These are phyloP conservation scores for Cicer pinnatifidum DNA, from an alignment of 306 rosid genomes.

Conservation along the genomic window DNA sequence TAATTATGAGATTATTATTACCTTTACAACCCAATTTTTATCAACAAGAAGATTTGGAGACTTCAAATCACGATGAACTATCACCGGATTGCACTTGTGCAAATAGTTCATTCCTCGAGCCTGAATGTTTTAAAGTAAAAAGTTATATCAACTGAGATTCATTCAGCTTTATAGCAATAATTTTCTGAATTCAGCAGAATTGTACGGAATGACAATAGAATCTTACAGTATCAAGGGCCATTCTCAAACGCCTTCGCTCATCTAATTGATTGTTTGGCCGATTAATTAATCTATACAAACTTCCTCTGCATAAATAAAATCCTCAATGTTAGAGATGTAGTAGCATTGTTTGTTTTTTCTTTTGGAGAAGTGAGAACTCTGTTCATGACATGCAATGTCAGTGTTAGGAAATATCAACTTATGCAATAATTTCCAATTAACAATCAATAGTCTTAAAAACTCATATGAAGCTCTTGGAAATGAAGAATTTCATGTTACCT, in stretches of 20 bases:
- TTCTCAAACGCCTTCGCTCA: conserved; percentile 80
- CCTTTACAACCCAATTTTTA: conserved; percentile 90
- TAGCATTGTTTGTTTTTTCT: not conserved
- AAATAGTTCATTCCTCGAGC: conserved; percentile 97
- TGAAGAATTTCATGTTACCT: conserved; percentile 59
- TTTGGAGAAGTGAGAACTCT: conserved; percentile 1
- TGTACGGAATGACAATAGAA: conserved; percentile 39
- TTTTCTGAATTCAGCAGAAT: conserved; percentile 31
- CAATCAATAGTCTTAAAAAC: conserved; percentile 8
- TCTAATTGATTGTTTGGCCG: conserved; percentile 93
- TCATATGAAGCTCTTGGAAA: conserved; percentile 21
- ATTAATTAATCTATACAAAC: conserved; percentile 89
- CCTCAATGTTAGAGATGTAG: not conserved
- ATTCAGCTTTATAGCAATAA: conserved; percentile 20
- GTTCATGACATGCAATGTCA: conserved; percentile 2
- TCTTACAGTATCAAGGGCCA: conserved; percentile 95
- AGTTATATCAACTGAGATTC: conserved; percentile 23
- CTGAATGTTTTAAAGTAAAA: conserved; percentile 53
- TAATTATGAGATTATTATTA: conserved; percentile 40
- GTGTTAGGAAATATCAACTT: conserved; percentile 17
- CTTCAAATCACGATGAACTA: conserved; percentile 95
- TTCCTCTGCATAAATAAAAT: conserved; percentile 69
- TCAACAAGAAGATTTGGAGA: conserved; percentile 96
- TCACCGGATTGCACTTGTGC: conserved; percentile 78
- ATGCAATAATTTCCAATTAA: conserved; percentile 11